Conservation (phyloP, 257 asterid genomes). For the Penstemon eatonii region DNA sequence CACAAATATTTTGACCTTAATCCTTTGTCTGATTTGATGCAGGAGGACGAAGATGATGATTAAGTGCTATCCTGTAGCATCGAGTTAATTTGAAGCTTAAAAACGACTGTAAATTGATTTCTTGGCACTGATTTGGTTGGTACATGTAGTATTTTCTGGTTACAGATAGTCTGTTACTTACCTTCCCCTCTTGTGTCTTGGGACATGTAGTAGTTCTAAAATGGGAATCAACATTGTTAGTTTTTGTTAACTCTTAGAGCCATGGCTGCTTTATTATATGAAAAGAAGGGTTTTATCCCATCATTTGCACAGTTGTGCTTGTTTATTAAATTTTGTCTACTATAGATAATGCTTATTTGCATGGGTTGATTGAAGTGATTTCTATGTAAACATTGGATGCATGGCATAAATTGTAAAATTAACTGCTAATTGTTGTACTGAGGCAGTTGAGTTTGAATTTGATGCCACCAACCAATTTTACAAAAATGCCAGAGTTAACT, state of each 20-base stretch:
- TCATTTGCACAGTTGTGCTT: background rate
- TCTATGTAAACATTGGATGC: too few relatives aligned
- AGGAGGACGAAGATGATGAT: constrained; percentile 61
- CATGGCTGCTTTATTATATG: constrained; percentile 20
- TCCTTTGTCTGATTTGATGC: constrained; percentile 8
- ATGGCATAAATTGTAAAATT: too few relatives aligned
- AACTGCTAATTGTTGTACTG: too few relatives aligned
- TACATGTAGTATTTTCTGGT: constrained; percentile 19
- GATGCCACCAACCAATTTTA: too few relatives aligned
- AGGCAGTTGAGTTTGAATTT: too few relatives aligned
- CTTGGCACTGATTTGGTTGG: constrained; percentile 27
- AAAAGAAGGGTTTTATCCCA: background rate
- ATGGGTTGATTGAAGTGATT: background rate
- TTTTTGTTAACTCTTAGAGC: constrained; percentile 23
- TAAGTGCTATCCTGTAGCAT: constrained; percentile 20
- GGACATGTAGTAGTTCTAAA: constrained; percentile 23
- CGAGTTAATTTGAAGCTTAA: background rate
- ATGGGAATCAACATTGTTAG: constrained; percentile 28
- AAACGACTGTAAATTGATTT: constrained; percentile 2
- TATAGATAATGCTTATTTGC: background rate
- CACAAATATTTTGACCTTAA: background rate
- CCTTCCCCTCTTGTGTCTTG: constrained; percentile 9
- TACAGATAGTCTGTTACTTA: constrained; percentile 19
- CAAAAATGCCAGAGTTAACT: too few relatives aligned
- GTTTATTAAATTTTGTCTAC: background rate